Evolutionary conservation across 169 alveolate species (phyloP).

Genomic region (Plasmodium fragile): DNA sequence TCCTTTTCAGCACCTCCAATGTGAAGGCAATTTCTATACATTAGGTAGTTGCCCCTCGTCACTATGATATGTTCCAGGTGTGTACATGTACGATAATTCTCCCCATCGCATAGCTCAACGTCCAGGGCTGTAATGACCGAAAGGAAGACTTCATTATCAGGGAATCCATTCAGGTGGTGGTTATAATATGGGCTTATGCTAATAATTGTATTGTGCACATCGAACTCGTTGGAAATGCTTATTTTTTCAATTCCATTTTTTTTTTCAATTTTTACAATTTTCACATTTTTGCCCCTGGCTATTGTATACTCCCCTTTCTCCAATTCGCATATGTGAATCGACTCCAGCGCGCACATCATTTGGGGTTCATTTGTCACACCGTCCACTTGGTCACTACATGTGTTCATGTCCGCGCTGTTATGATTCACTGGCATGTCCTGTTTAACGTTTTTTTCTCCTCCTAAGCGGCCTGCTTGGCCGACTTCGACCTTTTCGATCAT

Average conservation of each 20-base stretch:
- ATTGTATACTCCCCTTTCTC: conserved; percentile 9
- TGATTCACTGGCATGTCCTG: background rate
- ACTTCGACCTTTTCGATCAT: background rate
- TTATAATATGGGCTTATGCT: conserved; percentile 22
- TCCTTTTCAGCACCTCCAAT: background rate
- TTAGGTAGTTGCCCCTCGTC: conserved; percentile 18
- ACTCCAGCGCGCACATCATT: background rate
- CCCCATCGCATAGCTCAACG: background rate
- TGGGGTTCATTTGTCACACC: background rate
- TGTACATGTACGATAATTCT: background rate
- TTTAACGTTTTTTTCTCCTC: background rate
- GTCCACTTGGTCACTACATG: background rate
- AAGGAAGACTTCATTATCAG: conserved; percentile 1
- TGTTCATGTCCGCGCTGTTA: background rate
- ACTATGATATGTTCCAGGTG: conserved; percentile 32
- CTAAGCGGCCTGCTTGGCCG: background rate
- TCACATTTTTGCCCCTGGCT: conserved; percentile 42
- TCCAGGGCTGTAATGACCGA: conserved; percentile 14
- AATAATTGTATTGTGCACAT: conserved; percentile 13
- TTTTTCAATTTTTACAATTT: conserved; percentile 50
- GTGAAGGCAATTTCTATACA: conserved; percentile 8
- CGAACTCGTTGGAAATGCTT: conserved; percentile 3
- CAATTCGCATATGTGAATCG: conserved; percentile 9
- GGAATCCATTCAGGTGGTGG: background rate
- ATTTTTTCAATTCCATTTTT: conserved; percentile 42